A percentile compares a stretch with the other conserved stretches of the same genome.
Conservation (phyloP, 2,329 filamentous ascomycete genomes). For the Colletotrichum navitas region DNA sequence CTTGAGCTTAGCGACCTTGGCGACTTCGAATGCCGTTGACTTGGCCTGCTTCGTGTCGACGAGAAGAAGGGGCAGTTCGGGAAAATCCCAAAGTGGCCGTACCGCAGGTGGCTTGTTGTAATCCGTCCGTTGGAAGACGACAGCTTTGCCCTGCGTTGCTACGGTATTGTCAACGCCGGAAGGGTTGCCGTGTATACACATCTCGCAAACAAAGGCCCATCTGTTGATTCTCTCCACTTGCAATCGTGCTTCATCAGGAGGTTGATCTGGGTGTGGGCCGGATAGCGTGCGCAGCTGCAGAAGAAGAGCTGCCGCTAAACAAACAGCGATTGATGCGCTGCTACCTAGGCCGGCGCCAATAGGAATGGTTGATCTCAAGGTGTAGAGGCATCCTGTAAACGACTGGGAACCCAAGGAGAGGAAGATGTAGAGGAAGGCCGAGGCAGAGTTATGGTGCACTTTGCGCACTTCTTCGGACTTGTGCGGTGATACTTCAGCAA, state of each 20-base stretch:
- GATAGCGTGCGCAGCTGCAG: slow-evolving; percentile 89
- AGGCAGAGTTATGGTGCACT: slow-evolving; percentile 85
- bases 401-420: slow-evolving; percentile 84
- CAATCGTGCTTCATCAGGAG: slow-evolving; percentile 84
- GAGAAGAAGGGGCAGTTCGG: slow-evolving; percentile 88
- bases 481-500: slow-evolving; percentile 76
- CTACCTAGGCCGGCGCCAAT: slow-evolving; percentile 92
- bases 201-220: slow-evolving; percentile 97
- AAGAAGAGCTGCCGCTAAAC: slow-evolving; percentile 84
- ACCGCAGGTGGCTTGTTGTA: slow-evolving; percentile 83
- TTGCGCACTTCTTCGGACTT: slow-evolving; percentile 80
- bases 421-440: slow-evolving; percentile 92
- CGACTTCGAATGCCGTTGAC: slow-evolving; percentile 87
- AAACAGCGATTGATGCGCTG: slow-evolving; percentile 94
- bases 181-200: slow-evolving; percentile 97
- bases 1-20: slow-evolving; percentile 82
- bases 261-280: slow-evolving; percentile 92
- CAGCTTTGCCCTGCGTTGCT: slow-evolving; percentile 91
- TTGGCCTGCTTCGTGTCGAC: slow-evolving; percentile 91
- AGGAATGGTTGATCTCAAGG: slow-evolving; percentile 91
- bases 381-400: slow-evolving; percentile 87
- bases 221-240: slow-evolving; percentile 96
- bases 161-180: slow-evolving; percentile 98
- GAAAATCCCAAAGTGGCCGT: slow-evolving; percentile 84
- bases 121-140: slow-evolving; percentile 87